These are phyloP conservation scores for Nitzschia inconspicua DNA, from an alignment of 108 stramenopile genomes.

Conservation along the genomic window DNA sequence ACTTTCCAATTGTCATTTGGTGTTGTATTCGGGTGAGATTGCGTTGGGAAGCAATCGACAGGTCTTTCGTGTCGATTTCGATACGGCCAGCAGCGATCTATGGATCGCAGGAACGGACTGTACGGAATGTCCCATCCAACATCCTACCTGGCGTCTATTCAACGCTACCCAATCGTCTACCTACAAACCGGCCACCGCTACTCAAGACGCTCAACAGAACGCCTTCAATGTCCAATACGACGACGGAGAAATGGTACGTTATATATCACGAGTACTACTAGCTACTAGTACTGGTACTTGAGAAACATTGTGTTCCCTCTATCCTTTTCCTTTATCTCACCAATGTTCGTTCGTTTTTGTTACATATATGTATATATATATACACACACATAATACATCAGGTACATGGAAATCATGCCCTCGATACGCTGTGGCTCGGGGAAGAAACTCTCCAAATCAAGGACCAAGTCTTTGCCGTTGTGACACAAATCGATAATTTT, in stretches of 20 bases:
- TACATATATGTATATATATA: neutral
- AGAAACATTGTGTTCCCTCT: neutral
- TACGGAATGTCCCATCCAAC: slow-evolving; percentile 43
- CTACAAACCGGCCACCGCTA: slow-evolving; percentile 23
- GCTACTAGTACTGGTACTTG: neutral
- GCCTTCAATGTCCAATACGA: slow-evolving; percentile 76
- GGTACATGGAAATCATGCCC: slow-evolving; percentile 53
- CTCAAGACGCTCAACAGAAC: slow-evolving; percentile 22
- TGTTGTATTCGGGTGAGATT: slow-evolving; percentile 49
- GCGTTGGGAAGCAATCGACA: slow-evolving; percentile 78
- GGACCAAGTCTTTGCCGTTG: slow-evolving; percentile 51
- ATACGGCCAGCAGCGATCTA: slow-evolving; percentile 92
- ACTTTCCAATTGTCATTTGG: slow-evolving; percentile 49
- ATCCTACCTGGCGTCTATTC: slow-evolving; percentile 58
- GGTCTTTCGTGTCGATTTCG: slow-evolving; percentile 87
- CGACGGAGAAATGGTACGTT: slow-evolving; percentile 43
- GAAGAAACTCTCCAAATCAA: slow-evolving; percentile 5
- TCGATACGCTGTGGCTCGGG: slow-evolving; percentile 34
- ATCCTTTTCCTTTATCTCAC: neutral
- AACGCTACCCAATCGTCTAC: slow-evolving; percentile 45
- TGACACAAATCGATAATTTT: slow-evolving; percentile 33
- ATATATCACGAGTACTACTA: neutral
- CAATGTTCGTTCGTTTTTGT: neutral
- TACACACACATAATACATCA: slow-evolving; percentile 1
- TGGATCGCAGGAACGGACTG: slow-evolving; percentile 91